Evolutionary conservation across 805 yeast genomes (phyloP).

Genomic region (Nakazawaea populi): DNA sequence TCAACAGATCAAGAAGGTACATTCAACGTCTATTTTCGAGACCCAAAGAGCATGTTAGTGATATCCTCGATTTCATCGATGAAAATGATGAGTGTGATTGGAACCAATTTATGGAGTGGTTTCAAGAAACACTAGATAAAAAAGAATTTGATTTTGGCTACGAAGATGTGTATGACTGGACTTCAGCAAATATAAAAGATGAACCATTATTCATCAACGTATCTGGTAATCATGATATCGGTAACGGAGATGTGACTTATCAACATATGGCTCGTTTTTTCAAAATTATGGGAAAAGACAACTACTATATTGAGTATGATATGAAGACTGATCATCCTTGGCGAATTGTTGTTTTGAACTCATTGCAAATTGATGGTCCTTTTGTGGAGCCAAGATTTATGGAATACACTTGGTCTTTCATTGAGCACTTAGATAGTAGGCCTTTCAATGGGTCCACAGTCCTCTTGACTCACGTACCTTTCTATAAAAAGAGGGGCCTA

Average conservation of each 20-base stretch:
- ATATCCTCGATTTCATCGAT: conserved; percentile 39
- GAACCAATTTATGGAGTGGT: conserved; percentile 34
- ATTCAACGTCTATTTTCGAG: conserved; percentile 64
- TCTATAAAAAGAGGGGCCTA: conserved; percentile 73
- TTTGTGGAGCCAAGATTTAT: conserved; percentile 69
- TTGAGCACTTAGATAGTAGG: conserved; percentile 49
- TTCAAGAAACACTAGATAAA: conserved; percentile 20
- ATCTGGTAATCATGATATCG: conserved; percentile 95
- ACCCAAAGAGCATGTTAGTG: conserved; percentile 42
- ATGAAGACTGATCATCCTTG: conserved; percentile 63
- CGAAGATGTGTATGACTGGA: conserved; percentile 66
- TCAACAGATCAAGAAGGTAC: conserved; percentile 69
- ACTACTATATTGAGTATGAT: conserved; percentile 72
- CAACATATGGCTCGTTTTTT: conserved; percentile 83
- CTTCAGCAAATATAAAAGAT: conserved; percentile 31
- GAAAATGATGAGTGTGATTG: conserved; percentile 54
- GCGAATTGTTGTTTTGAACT: conserved; percentile 84
- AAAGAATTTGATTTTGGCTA: conserved; percentile 40
- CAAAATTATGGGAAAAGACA: conserved; percentile 74
- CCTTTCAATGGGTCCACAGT: conserved; percentile 75
- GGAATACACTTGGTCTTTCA: conserved; percentile 65
- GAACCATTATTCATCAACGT: conserved; percentile 74
- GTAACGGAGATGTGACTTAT: conserved; percentile 93
- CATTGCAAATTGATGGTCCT: conserved; percentile 86
- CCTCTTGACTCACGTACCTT: conserved; percentile 83